A percentile compares a stretch with the other conserved stretches of the same genome.
Evolutionary conservation across 2,329 filamentous ascomycete genomes (phyloP).

Genomic region (Alternaria conjuncta): DNA sequence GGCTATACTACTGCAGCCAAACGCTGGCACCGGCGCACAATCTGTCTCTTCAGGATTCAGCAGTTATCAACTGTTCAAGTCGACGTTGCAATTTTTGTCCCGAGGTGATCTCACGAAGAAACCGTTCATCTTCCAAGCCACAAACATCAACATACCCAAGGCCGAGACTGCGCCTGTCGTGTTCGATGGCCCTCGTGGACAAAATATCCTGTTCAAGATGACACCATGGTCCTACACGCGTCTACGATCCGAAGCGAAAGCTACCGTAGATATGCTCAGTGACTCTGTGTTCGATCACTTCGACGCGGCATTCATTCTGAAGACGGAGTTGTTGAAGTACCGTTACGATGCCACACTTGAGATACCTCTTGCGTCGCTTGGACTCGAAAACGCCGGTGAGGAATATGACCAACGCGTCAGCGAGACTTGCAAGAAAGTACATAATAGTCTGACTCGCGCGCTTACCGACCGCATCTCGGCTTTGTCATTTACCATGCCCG

Average conservation of each 20-base stretch:
- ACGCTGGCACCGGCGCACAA: constrained; percentile 72
- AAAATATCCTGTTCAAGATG: constrained; percentile 94
- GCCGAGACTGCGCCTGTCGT: constrained; percentile 68
- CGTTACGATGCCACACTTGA: constrained; percentile 62
- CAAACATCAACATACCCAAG: constrained; percentile 40
- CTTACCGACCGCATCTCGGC: constrained; percentile 76
- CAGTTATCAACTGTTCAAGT: constrained; percentile 94
- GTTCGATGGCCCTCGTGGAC: constrained; percentile 74
- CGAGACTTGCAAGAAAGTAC: constrained; percentile 62
- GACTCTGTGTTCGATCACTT: constrained; percentile 81
- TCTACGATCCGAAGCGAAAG: constrained; percentile 75
- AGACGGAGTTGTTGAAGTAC: constrained; percentile 58
- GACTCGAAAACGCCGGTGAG: constrained; percentile 28
- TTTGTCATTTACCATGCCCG: constrained; percentile 54
- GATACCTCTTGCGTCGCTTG: constrained; percentile 46
- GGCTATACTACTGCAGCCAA: constrained; percentile 80
- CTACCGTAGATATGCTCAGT: constrained; percentile 76
- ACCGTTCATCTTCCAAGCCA: constrained; percentile 62
- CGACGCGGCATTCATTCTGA: constrained; percentile 78
- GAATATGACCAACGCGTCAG: constrained; percentile 35
- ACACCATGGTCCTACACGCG: constrained; percentile 78
- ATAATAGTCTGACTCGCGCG: constrained; percentile 71
- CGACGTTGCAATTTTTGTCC: constrained; percentile 84
- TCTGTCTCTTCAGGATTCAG: constrained; percentile 81
- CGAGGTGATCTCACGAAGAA: constrained; percentile 73